Evolutionary conservation across 768 basidiomycete genomes (phyloP).

Genomic region (Lactarius quietus): DNA sequence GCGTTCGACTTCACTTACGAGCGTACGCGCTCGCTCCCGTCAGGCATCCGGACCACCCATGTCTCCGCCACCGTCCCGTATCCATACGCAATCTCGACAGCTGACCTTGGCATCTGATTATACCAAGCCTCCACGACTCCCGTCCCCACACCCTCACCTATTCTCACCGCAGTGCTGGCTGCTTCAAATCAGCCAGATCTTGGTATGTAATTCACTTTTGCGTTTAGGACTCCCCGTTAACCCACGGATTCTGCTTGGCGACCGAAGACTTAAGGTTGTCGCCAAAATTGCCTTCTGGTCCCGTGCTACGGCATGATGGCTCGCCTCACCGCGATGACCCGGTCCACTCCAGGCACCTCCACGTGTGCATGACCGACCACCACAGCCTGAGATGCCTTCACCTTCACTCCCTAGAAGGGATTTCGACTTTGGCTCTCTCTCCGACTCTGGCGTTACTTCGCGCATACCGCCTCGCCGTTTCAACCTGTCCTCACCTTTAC

Average conservation of each 20-base stretch:
- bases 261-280: constrained; percentile 5
- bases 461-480: neutral
- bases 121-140: neutral
- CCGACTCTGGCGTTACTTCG: constrained; percentile 19
- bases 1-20: constrained; percentile 21
- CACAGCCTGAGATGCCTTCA: neutral
- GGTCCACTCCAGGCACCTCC: neutral
- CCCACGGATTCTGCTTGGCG: neutral
- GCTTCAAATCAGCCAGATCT: constrained; percentile 2
- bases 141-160: neutral
- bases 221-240: neutral
- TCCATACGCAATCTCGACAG: neutral
- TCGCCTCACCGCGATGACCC: neutral
- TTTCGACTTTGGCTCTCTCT: constrained; percentile 19
- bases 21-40: constrained; percentile 10
- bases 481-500: neutral
- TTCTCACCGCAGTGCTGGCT: neutral
- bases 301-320: neutral
- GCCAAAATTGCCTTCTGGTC: neutral
- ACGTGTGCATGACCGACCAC: neutral
- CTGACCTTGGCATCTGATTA: neutral
- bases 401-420: constrained; percentile 1
- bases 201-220: neutral
- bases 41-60: neutral
- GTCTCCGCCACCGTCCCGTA: neutral